A percentile compares a stretch with the other conserved stretches of the same genome.
phyloP scores from a whole-genome alignment of 768 basidiomycete genomes.

The Pleurotus salmoneostramineus region DNA sequence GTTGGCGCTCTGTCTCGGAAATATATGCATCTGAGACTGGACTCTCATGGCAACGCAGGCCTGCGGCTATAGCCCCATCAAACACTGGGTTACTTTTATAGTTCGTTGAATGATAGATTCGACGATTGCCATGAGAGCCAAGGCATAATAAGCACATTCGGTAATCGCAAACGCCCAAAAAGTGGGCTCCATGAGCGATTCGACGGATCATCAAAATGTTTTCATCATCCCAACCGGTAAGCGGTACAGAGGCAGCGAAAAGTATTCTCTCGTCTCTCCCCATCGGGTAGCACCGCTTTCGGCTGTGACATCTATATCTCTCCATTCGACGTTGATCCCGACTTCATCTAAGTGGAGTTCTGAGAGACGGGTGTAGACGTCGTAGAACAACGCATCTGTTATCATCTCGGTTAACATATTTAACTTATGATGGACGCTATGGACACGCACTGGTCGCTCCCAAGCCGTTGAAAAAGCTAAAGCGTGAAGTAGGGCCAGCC shows the following conservation, averaged over 20 bases:
- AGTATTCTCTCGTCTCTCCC: constrained; percentile 76
- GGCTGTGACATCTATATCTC: constrained; percentile 62
- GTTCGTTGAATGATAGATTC: background rate
- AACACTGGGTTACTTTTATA: background rate
- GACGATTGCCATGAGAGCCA: background rate
- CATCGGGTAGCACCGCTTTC: constrained; percentile 55
- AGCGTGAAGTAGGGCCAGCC: constrained; percentile 66
- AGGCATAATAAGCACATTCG: background rate
- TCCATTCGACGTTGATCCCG: constrained; percentile 80
- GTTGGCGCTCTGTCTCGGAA: background rate
- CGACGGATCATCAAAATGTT: constrained; percentile 6
- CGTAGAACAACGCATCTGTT: constrained; percentile 85
- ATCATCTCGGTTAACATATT: constrained; percentile 6
- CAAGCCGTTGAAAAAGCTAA: constrained; percentile 96
- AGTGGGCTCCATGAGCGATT: background rate
- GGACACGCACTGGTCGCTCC: constrained; percentile 80
- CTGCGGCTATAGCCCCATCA: background rate
- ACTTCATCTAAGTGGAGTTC: constrained; percentile 83
- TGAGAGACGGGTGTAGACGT: constrained; percentile 82
- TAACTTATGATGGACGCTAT: background rate
- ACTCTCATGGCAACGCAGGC: background rate
- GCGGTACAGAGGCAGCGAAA: constrained; percentile 71
- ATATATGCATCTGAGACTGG: background rate
- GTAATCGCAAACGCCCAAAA: background rate
- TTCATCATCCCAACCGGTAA: constrained; percentile 48